phyloP scores from a whole-genome alignment of 148 eudicot species.

The Cornus kousa region DNA sequence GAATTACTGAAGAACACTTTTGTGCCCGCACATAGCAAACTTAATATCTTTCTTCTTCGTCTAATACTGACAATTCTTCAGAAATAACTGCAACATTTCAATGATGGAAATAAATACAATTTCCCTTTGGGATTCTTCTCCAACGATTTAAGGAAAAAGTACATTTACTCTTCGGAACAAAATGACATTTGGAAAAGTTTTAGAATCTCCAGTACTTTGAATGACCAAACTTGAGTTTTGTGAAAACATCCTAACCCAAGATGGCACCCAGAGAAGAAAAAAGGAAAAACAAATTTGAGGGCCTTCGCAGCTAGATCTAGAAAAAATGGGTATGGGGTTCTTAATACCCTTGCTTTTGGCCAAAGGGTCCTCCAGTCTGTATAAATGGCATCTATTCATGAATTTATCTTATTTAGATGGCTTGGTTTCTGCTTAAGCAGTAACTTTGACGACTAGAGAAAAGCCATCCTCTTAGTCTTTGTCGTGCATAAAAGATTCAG shows the following conservation, averaged over 20 bases:
- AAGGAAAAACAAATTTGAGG: background rate
- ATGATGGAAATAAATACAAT: background rate
- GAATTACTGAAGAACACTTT: background rate
- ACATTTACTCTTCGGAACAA: background rate
- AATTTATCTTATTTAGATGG: background rate
- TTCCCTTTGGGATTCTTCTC: background rate
- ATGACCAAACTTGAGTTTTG: background rate
- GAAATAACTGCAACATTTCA: background rate
- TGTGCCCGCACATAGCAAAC: background rate
- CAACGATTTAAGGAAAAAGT: background rate
- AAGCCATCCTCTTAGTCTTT: background rate
- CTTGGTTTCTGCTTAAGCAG: background rate
- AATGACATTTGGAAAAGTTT: background rate
- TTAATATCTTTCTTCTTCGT: too few species aligned
- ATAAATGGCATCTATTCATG: background rate
- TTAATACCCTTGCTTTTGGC: background rate
- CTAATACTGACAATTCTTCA: too few species aligned
- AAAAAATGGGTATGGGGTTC: background rate
- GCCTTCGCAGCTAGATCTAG: background rate
- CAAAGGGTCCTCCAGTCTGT: background rate
- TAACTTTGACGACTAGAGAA: background rate
- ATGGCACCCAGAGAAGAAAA: background rate
- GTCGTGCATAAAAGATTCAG: constrained; percentile 12
- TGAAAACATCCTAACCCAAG: background rate
- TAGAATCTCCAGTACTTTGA: background rate